A percentile compares a stretch with the other conserved stretches of the same genome.
These are phyloP conservation scores for Lumnitzera littorea DNA, from an alignment of 345 rosid species.

Conservation along the genomic window DNA sequence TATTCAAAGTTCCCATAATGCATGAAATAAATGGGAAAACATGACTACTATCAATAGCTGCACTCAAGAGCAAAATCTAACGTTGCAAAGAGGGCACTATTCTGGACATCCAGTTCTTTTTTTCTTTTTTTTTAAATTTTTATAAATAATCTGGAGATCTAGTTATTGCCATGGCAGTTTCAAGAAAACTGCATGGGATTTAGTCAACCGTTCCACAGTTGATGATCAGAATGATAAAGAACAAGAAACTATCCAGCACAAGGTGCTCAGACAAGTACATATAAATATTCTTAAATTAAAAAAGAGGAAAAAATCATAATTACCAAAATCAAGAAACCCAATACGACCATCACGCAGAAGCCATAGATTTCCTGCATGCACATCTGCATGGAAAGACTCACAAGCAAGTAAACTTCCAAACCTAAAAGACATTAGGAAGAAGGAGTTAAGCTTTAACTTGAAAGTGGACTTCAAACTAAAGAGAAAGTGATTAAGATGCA, in stretches of 20 bases:
- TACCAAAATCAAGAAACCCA: slow-evolving; percentile 98
- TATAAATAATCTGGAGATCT: too few relatives aligned
- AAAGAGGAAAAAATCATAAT: neutral
- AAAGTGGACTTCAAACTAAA: neutral
- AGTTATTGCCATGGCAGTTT: too few relatives aligned
- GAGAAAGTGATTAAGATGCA: neutral
- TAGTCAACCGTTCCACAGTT: slow-evolving; percentile 1
- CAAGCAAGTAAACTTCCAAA: slow-evolving; percentile 97
- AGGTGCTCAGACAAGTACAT: neutral
- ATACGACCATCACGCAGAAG: slow-evolving; percentile 89
- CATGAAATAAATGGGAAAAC: too few relatives aligned
- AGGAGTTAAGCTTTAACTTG: slow-evolving; percentile 1
- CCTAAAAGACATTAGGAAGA: slow-evolving; percentile 32
- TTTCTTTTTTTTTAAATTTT: too few relatives aligned
- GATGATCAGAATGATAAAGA: neutral
- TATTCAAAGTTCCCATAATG: too few relatives aligned
- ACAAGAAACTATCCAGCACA: neutral
- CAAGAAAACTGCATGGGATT: too few relatives aligned
- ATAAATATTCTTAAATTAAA: neutral
- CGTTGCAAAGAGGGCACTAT: too few relatives aligned
- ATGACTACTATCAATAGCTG: too few relatives aligned
- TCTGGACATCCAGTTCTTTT: too few relatives aligned
- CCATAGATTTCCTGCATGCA: slow-evolving; percentile 97
- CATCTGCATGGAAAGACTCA: slow-evolving; percentile 97
- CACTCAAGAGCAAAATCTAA: too few relatives aligned